Percentiles rank a stretch among this genome's conserved stretches.
Conservation (phyloP, 1,284 basidiomycete species). For the Leccinum solheimii region DNA sequence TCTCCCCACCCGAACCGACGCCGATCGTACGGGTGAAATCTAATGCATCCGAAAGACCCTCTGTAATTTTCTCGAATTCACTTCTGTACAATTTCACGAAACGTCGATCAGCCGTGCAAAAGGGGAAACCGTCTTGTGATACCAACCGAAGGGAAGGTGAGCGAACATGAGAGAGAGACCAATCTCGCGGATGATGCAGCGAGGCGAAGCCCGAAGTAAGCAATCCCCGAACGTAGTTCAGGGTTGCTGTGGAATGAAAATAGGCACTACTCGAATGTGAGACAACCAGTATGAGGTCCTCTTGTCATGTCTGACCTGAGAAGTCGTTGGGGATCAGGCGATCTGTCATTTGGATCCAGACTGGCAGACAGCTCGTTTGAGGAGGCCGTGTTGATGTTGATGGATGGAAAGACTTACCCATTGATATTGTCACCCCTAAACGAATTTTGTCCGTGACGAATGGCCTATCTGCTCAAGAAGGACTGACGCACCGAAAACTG, state of each 20-base stretch:
- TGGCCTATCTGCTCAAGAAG: not conserved
- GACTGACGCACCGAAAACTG: constrained; percentile 69
- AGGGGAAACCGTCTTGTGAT: not conserved
- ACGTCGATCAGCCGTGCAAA: constrained; percentile 13
- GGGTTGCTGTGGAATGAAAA: constrained; percentile 92
- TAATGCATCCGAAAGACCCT: constrained; percentile 85
- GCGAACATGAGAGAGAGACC: constrained; percentile 92
- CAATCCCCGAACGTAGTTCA: constrained; percentile 90
- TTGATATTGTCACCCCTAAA: constrained; percentile 95
- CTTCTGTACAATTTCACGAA: constrained; percentile 41
- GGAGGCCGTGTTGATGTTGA: constrained; percentile 24
- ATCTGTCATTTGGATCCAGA: constrained; percentile 72
- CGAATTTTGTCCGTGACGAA: constrained; percentile 3
- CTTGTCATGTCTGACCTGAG: constrained; percentile 52
- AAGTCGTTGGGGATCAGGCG: constrained; percentile 86
- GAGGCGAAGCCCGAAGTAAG: constrained; percentile 92
- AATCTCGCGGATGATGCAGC: constrained; percentile 86
- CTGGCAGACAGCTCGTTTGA: constrained; percentile 28
- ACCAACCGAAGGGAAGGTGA: constrained; percentile 69
- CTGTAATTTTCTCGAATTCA: constrained; percentile 86
- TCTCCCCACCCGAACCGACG: constrained; percentile 53
- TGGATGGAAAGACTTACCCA: constrained; percentile 51
- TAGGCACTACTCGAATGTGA: constrained; percentile 66
- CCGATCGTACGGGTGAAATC: constrained; percentile 94
- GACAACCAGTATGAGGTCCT: not conserved